These are phyloP conservation scores for Backusella luteola DNA, from an alignment of 192 early-diverging fungal species.

Conservation along the genomic window DNA sequence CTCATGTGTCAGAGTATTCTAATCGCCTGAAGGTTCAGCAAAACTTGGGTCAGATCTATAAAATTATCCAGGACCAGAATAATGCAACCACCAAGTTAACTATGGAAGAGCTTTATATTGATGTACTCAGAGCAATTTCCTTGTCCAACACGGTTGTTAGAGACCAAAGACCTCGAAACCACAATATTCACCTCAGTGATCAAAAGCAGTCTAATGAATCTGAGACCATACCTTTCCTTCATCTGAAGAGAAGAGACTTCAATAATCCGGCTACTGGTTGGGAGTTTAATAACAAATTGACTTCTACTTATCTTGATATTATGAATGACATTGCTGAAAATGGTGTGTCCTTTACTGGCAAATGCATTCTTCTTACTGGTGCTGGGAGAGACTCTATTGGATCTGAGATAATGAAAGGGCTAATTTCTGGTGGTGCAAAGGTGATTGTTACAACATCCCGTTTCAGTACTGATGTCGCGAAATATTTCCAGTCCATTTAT, in stretches of 20 bases:
- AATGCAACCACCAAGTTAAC: slow-evolving; percentile 65
- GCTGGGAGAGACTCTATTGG: slow-evolving; percentile 90
- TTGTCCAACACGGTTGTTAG: slow-evolving; percentile 73
- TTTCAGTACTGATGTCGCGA: slow-evolving; percentile 75
- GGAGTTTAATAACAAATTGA: slow-evolving; percentile 79
- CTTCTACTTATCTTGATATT: slow-evolving; percentile 79
- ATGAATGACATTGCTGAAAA: slow-evolving; percentile 75
- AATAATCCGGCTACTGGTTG: slow-evolving; percentile 73
- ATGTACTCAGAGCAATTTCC: slow-evolving; percentile 67
- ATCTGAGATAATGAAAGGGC: slow-evolving; percentile 74
- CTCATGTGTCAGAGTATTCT: slow-evolving; percentile 69
- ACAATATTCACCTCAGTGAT: slow-evolving; percentile 41
- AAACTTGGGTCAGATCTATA: slow-evolving; percentile 74
- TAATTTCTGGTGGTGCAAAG: slow-evolving; percentile 84
- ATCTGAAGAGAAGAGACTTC: slow-evolving; percentile 68
- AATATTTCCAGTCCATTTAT: slow-evolving; percentile 89
- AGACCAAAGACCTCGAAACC: slow-evolving; percentile 51
- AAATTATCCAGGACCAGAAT: slow-evolving; percentile 75
- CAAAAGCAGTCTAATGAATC: slow-evolving; percentile 46
- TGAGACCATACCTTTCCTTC: slow-evolving; percentile 77
- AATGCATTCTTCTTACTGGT: slow-evolving; percentile 85
- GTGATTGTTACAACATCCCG: slow-evolving; percentile 92
- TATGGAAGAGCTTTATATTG: slow-evolving; percentile 65
- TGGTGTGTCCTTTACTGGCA: slow-evolving; percentile 84
- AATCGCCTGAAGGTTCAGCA: slow-evolving; percentile 76